A percentile compares a stretch with the other conserved stretches of the same genome.
Evolutionary conservation across 2,329 filamentous ascomycete genomes (phyloP).

Genomic region (Curvularia hawaiiensis): DNA sequence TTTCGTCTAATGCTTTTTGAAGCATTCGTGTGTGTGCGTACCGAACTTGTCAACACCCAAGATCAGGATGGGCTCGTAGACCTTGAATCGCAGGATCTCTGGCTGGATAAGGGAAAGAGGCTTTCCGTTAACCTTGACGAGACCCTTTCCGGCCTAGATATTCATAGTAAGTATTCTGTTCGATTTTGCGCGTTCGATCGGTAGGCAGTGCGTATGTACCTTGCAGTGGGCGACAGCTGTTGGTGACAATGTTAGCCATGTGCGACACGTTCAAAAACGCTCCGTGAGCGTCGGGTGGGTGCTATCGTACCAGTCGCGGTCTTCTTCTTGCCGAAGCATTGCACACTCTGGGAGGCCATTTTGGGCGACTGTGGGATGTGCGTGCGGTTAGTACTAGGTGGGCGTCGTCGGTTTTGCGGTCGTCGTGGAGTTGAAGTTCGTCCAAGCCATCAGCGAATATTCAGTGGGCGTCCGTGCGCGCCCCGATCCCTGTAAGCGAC

Average conservation of each 20-base stretch:
- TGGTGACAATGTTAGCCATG: conserved; percentile 44
- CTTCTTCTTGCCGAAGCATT: conserved; percentile 96
- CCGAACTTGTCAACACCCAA: conserved; percentile 96
- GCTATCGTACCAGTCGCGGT: conserved; percentile 53
- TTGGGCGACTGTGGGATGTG: conserved; percentile 45
- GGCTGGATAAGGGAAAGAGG: conserved; percentile 93
- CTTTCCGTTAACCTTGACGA: conserved; percentile 98
- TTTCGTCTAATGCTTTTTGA: conserved; percentile 8
- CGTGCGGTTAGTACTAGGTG: conserved; percentile 39
- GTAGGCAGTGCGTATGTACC: conserved; percentile 58
- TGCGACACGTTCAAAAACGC: conserved; percentile 28
- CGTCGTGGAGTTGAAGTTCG: conserved; percentile 30
- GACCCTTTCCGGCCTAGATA: conserved; percentile 74
- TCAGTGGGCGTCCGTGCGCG: conserved; percentile 24
- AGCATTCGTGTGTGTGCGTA: conserved; percentile 40
- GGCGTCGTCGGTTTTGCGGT: conserved; percentile 32
- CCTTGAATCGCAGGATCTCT: conserved; percentile 98
- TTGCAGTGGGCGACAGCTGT: conserved; percentile 91
- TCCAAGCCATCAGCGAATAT: conserved; percentile 27
- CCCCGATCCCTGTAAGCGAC: conserved; percentile 17
- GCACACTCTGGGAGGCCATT: conserved; percentile 57
- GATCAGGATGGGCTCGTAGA: conserved; percentile 98
- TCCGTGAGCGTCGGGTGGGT: conserved; percentile 1
- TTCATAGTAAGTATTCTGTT: conserved; percentile 35
- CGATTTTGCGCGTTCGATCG: conserved; percentile 24